Percentiles rank a stretch among this genome's conserved stretches.
These are phyloP conservation scores for Pichia deserticola DNA, from an alignment of 805 yeast genomes.

Conservation along the genomic window DNA sequence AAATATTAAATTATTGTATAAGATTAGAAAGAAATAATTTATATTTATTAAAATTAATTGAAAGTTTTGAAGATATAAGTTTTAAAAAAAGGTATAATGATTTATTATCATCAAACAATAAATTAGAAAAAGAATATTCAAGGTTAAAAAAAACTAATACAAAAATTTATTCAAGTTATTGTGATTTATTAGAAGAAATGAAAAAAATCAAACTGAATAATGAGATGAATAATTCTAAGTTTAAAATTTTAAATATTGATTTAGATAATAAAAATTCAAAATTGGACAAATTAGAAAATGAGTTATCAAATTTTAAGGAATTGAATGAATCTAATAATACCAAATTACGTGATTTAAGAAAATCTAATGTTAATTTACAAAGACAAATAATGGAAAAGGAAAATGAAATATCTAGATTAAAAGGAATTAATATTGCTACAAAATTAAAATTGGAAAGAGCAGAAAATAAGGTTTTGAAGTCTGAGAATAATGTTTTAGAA, in stretches of 20 bases:
- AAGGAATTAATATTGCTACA: constrained; percentile 1
- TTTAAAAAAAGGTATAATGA: constrained; percentile 13
- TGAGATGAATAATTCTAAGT: not conserved
- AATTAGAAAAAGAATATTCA: constrained; percentile 13
- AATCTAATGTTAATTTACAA: not conserved
- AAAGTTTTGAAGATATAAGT: constrained; percentile 16
- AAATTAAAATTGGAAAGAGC: constrained; percentile 7
- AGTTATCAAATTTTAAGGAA: not conserved
- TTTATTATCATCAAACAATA: constrained; percentile 1
- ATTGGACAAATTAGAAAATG: not conserved
- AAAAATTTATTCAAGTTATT: constrained; percentile 22
- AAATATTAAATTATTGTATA: constrained; percentile 10
- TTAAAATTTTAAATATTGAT: not conserved
- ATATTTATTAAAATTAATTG: constrained; percentile 11
- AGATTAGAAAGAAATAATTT: constrained; percentile 16
- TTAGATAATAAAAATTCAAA: not conserved
- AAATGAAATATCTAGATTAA: constrained; percentile 2
- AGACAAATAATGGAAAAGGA: constrained; percentile 1
- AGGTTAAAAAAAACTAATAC: constrained; percentile 17
- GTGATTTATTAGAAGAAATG: constrained; percentile 15
- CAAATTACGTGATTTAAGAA: constrained; percentile 1
- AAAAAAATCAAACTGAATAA: not conserved
- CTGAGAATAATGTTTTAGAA: too few relatives aligned
- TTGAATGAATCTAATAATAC: not conserved
- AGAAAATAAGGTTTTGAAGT: not conserved